Evolutionary conservation across 805 yeast genomes (phyloP).

Genomic region (Ogataea kodamae): DNA sequence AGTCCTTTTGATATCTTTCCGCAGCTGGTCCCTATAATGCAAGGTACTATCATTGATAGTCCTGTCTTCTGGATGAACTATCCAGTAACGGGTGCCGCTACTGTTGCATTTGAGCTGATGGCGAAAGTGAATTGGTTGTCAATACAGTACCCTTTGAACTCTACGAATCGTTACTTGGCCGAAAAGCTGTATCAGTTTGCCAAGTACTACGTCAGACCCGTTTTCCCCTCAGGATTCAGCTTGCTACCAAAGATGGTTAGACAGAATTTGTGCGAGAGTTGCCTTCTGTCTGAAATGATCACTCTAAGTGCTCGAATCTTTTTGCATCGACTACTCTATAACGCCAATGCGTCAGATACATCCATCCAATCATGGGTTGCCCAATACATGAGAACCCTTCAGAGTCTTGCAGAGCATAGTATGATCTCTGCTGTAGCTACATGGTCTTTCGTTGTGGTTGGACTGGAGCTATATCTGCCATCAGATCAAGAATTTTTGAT

Average conservation of each 20-base stretch:
- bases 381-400: no score
- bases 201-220: conserved; percentile 16
- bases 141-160: conserved; percentile 15
- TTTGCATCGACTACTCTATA: conserved; percentile 11
- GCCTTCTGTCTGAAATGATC: conserved; percentile 11
- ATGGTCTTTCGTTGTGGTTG: no score
- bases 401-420: no score
- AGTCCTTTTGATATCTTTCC: conserved; percentile 39
- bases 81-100: conserved; percentile 39
- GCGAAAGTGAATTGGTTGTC: conserved; percentile 37
- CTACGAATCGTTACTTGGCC: conserved; percentile 7
- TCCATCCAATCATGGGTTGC: no score
- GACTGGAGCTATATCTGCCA: no score
- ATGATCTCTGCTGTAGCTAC: no score
- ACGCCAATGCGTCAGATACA: no score
- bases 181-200: conserved; percentile 9
- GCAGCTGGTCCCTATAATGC: conserved; percentile 30
- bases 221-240: conserved; percentile 15
- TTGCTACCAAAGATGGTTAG: conserved; percentile 14
- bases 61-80: conserved; percentile 37
- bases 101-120: conserved; percentile 33
- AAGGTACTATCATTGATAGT: conserved; percentile 33
- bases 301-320: conserved; percentile 10
- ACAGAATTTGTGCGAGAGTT: conserved; percentile 15
- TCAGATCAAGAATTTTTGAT: no score